Conservation (phyloP, 1,139 yeast genomes). For the Geotrichum aggregatum region DNA sequence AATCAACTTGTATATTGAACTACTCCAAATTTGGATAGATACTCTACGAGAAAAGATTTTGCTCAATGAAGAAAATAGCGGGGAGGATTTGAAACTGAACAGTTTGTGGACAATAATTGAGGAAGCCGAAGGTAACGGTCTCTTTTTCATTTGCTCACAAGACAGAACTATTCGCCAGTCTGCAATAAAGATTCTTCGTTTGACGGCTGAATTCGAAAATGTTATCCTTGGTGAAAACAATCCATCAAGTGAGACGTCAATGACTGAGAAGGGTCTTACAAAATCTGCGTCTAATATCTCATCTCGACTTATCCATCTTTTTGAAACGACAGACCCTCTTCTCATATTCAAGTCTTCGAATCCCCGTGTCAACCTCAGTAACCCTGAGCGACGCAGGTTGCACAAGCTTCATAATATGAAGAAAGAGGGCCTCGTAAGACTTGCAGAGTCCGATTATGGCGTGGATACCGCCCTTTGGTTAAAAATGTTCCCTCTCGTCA, state of each 20-base stretch:
- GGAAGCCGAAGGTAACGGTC: conserved; percentile 92
- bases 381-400: conserved; percentile 74
- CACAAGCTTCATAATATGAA: conserved; percentile 57
- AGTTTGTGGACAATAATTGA: conserved; percentile 78
- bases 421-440: conserved; percentile 59
- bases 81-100: conserved; percentile 73
- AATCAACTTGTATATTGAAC: conserved; percentile 68
- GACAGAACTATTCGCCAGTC: conserved; percentile 69
- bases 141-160: conserved; percentile 86
- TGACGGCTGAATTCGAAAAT: conserved; percentile 74
- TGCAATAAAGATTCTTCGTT: conserved; percentile 68
- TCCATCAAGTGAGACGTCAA: conserved; percentile 6
- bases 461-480: conserved; percentile 96
- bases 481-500: conserved; percentile 71
- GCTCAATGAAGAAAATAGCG: conserved; percentile 32
- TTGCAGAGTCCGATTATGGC: conserved; percentile 91
- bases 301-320: conserved; percentile 68
- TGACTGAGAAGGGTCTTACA: conserved; percentile 7
- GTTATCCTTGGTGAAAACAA: conserved; percentile 18
- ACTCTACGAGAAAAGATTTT: conserved; percentile 14
- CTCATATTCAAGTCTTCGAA: conserved; percentile 51
- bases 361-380: conserved; percentile 60
- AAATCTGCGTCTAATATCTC: conserved; percentile 64
- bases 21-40: conserved; percentile 72
- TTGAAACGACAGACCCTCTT: conserved; percentile 66